phyloP scores from a whole-genome alignment of 2,329 filamentous ascomycete genomes.

The Xylariaceae sp. region DNA sequence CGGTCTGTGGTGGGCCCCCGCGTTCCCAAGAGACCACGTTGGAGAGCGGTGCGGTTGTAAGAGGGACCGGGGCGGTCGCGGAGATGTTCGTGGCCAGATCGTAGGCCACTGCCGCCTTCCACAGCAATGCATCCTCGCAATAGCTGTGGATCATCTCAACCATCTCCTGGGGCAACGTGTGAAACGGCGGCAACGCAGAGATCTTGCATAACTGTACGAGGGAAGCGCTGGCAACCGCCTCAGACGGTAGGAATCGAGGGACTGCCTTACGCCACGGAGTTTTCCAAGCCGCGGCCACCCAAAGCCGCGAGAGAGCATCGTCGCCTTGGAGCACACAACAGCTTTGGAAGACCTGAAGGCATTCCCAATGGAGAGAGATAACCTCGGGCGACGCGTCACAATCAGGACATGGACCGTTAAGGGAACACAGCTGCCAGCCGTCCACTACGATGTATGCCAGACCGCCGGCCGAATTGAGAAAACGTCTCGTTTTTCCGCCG shows the following conservation, averaged over 20 bases:
- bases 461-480: conserved; percentile 6
- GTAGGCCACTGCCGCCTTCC: conserved; percentile 3
- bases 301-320: conserved; percentile 7
- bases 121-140: conserved; percentile 9
- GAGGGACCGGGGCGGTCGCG: not conserved
- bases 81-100: conserved; percentile 7
- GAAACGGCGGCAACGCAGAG: conserved; percentile 4
- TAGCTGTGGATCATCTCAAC: conserved; percentile 9
- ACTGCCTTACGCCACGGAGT: conserved; percentile 7
- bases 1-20: not conserved
- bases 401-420: not conserved
- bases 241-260: conserved; percentile 1
- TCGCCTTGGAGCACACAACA: conserved; percentile 1
- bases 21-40: conserved; percentile 8
- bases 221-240: conserved; percentile 1
- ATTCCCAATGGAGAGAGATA: conserved; percentile 7
- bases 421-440: conserved; percentile 10
- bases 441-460: conserved; percentile 2
- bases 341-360: conserved; percentile 8
- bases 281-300: conserved; percentile 9
- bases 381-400: conserved; percentile 10
- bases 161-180: conserved; percentile 7
- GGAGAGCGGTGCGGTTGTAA: conserved; percentile 2
- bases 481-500: conserved; percentile 7
- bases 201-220: conserved; percentile 4